Conservation (phyloP, 2,329 filamentous ascomycete species). For the Epichloe typhina region DNA sequence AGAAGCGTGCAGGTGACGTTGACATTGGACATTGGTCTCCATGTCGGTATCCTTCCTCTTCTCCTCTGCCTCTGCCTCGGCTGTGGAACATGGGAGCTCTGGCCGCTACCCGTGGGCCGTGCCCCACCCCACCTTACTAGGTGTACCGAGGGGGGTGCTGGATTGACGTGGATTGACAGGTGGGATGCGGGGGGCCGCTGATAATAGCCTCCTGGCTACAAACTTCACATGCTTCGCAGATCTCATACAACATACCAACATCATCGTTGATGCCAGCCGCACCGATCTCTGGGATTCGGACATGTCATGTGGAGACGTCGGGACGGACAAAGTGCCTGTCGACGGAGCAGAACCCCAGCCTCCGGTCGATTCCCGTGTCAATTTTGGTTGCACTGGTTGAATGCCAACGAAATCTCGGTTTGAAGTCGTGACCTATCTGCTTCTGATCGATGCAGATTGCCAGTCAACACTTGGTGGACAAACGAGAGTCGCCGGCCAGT, state of each 20-base stretch:
- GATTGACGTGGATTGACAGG: too few relatives aligned
- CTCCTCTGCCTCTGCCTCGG: conserved; percentile 16
- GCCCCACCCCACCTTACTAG: too few relatives aligned
- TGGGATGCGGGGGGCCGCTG: conserved; percentile 8
- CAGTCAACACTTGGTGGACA: conserved; percentile 38
- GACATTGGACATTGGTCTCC: too few relatives aligned
- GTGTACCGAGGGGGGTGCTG: conserved; percentile 15
- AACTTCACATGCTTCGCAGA: conserved; percentile 17
- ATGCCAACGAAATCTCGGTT: conserved; percentile 21
- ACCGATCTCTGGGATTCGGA: too few relatives aligned
- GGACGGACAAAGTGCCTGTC: neutral
- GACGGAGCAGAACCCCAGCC: too few relatives aligned
- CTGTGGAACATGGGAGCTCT: conserved; percentile 5
- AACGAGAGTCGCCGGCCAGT: too few relatives aligned
- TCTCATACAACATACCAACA: too few relatives aligned
- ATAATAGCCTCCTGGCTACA: conserved; percentile 8
- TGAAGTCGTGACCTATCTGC: too few relatives aligned
- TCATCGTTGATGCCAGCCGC: too few relatives aligned
- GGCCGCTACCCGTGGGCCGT: conserved; percentile 2
- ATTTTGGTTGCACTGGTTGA: conserved; percentile 19
- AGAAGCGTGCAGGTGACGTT: neutral
- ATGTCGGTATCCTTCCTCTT: too few relatives aligned
- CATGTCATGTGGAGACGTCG: conserved; percentile 10
- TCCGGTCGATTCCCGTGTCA: neutral
- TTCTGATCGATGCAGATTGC: conserved; percentile 2